Conservation (phyloP, 78 protist species). For the Tieghemostelium lacteum region DNA sequence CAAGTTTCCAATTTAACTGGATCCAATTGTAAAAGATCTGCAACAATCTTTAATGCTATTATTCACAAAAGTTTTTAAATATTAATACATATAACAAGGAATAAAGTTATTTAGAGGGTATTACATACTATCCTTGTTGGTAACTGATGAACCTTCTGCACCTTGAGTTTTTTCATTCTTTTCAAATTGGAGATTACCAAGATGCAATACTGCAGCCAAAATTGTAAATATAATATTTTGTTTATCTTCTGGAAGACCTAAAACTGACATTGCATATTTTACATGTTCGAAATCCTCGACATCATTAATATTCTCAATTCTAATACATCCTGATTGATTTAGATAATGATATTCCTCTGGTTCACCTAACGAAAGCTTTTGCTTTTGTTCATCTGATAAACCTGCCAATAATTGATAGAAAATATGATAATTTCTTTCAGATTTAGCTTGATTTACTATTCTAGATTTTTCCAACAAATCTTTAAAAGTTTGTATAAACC, state of each 20-base stretch:
- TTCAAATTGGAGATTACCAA: conserved; percentile 76
- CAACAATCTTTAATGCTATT: conserved; percentile 53
- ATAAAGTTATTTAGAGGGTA: neutral
- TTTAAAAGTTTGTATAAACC: neutral
- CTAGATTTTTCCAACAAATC: conserved; percentile 77
- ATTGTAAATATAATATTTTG: conserved; percentile 68
- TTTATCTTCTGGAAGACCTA: conserved; percentile 79
- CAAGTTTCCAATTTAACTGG: conserved; percentile 60
- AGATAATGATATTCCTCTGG: conserved; percentile 80
- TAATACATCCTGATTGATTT: conserved; percentile 80
- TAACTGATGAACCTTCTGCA: conserved; percentile 71
- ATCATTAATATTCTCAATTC: conserved; percentile 86
- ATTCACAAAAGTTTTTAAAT: neutral
- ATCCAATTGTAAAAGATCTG: conserved; percentile 58
- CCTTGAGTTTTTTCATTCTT: conserved; percentile 73
- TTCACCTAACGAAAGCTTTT: conserved; percentile 40
- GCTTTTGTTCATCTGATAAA: conserved; percentile 53
- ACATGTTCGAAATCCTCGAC: conserved; percentile 78
- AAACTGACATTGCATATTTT: conserved; percentile 65
- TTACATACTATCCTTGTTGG: conserved; percentile 54
- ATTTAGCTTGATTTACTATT: conserved; percentile 70
- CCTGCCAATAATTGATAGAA: conserved; percentile 79
- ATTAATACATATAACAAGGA: neutral
- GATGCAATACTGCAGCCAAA: conserved; percentile 69
- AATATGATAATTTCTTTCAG: conserved; percentile 85